Base-by-base conservation (phyloP, 2,329 filamentous ascomycete genomes). In the Beauveria sp. region DNA sequence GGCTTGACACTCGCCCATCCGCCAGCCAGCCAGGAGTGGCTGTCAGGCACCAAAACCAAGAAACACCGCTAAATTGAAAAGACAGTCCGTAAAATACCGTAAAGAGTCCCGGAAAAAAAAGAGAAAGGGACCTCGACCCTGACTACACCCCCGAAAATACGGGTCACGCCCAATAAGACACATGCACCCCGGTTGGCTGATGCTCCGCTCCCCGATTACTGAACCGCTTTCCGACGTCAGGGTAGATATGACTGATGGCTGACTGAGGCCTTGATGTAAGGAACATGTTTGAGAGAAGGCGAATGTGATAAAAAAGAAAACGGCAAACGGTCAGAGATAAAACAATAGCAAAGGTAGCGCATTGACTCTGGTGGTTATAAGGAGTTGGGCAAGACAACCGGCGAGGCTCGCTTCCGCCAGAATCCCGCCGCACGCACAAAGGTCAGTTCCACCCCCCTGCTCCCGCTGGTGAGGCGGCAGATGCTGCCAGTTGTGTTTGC, bases 21-120 rank as follows among this genome's bases (percentile, higher is more conserved):
- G 5, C n/a, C 38, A 34, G 38, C 48, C 18, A 52, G 38, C 38
- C 46, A 40, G 10, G 10, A 28, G 46, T 42, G 6, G 22, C 34
- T 51, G 26, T 60, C 57, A 60, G 57, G 57, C 49, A 60, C 57
- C 57, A 10, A 45, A 40, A 20, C 5, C 31, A 43, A 8, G 20
- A 49, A 54, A 38, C 9, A 22, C 38, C 46, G 16, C 34, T 59
- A 38, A 46, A 20, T 46, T 14, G 34, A 16, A 16, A 38, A 38
- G 34, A 38, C 34, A 38, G 34, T 6, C 34, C 12, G 34, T 38
- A 38, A 46, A 60, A 48, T 22, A 46, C 10, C n/a, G 31, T 40
- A 53, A 40, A 53, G 24, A 8, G 14, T 18, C n/a, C 6, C 5
- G 4, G 10, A 0, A 14, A 38, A 38, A 43, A 46, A 53, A 48